A percentile compares a stretch with the other conserved stretches of the same genome.
Evolutionary conservation across 192 early-diverging fungal genomes (phyloP).

Genomic region (Thamnidium elegans): DNA sequence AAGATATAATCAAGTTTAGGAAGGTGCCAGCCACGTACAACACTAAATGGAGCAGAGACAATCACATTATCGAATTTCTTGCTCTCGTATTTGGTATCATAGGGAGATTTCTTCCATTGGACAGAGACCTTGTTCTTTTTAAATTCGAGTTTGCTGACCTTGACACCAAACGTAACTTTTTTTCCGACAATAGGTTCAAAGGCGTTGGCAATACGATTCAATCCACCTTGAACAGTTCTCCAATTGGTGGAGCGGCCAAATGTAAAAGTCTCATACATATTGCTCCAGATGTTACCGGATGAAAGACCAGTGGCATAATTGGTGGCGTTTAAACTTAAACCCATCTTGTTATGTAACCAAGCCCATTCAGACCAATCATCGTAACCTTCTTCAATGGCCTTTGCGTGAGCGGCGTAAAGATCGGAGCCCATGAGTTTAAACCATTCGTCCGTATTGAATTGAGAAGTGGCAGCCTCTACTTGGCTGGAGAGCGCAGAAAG

Average conservation of each 20-base stretch:
- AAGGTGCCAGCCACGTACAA: slow-evolving; percentile 35
- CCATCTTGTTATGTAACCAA: slow-evolving; percentile 22
- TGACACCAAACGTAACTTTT: slow-evolving; percentile 16
- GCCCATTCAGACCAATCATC: slow-evolving; percentile 25
- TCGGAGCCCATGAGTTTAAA: slow-evolving; percentile 13
- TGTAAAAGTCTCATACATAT: slow-evolving; percentile 22
- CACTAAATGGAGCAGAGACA: slow-evolving; percentile 26
- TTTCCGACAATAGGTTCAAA: slow-evolving; percentile 22
- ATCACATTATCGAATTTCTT: slow-evolving; percentile 30
- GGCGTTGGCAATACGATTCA: slow-evolving; percentile 33
- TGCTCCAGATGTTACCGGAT: background rate
- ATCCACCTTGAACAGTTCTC: slow-evolving; percentile 29
- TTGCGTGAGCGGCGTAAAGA: slow-evolving; percentile 16
- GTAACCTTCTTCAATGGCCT: slow-evolving; percentile 15
- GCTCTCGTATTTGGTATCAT: background rate
- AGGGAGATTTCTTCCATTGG: slow-evolving; percentile 17
- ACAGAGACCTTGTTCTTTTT: slow-evolving; percentile 22
- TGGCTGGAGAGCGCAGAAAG: background rate
- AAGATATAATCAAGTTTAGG: slow-evolving; percentile 19
- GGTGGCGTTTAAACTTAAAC: slow-evolving; percentile 16
- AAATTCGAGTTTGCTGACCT: slow-evolving; percentile 23
- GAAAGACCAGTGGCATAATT: slow-evolving; percentile 9
- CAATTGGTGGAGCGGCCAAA: slow-evolving; percentile 4
- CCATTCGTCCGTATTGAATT: slow-evolving; percentile 11
- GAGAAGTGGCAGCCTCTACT: background rate